Base-by-base conservation (phyloP, 164 flowering plant species). In the Kalanchoe fedtschenkoi region DNA sequence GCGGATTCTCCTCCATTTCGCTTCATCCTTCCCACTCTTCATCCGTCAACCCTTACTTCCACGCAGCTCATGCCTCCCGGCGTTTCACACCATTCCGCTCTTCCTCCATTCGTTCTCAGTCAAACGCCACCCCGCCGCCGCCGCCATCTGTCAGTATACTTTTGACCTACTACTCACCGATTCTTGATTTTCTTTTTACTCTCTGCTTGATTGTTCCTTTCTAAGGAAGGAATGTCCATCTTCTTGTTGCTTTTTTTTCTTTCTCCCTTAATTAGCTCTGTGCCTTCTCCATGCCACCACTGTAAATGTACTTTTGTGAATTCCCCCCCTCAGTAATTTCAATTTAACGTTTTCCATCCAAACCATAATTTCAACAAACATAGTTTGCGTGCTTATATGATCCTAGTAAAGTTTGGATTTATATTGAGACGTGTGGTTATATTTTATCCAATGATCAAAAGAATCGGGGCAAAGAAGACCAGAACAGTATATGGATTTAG, bases 81-180 rank as follows among this genome's bases (percentile, higher is more conserved):
- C 42, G 74, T 62, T 70, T 73, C 41, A 65, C 75, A 55, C 61
- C 67, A 24, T 66, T 66, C 54, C 78, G 72, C 32, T 61, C 71
- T 51, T 77, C 67, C 38, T 62, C 75, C 37, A 58, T 65, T 71
- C 73, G 63, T 42, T 69, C 82, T 35, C 76, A 76, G 61, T 68
- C 80, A 29, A 73, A 71, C 29, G 76, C 75, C 57, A 77, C 55
- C 37, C 24, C 60, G 60, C 65, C 77, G 11, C 58, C 81, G n/a
- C 58, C 80, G 9, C n/a, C 74, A 15, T 32, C 74, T 69, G 63
- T 47, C 9, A 47, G 54, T 22, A 9, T 22, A 22, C 6, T 60
- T 24, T 60, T 5, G 10, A 17, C 41, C n/a, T n/a, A n/a, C n/a
- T n/a, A n/a, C n/a, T n/a, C n/a, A n/a, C n/a, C n/a, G n/a, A n/a